A percentile compares a stretch with the other conserved stretches of the same genome.
Conservation (phyloP, 441 rosid species). For the Geranium incanum region DNA sequence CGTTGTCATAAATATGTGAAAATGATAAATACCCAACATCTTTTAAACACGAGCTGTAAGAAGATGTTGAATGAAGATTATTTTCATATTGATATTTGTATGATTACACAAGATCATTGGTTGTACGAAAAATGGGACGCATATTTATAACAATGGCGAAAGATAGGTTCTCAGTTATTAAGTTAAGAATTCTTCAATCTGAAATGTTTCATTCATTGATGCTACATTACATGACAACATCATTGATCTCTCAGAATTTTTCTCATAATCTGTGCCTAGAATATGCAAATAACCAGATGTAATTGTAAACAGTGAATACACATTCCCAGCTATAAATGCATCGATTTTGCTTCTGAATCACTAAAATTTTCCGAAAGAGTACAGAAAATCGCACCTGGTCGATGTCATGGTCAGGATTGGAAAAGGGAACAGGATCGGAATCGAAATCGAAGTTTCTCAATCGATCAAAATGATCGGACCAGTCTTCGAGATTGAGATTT, state of each 20-base stretch:
- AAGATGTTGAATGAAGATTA: slow-evolving; percentile 13
- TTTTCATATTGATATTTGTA: not conserved
- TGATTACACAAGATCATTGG: not conserved
- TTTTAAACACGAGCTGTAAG: slow-evolving; percentile 84
- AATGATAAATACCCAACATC: slow-evolving; percentile 93
- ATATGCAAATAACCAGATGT: not conserved
- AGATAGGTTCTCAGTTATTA: not conserved
- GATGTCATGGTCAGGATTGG: slow-evolving; percentile 69
- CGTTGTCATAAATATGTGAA: slow-evolving; percentile 57
- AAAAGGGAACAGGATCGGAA: slow-evolving; percentile 66
- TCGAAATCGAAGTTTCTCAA: slow-evolving; percentile 24
- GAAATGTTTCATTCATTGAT: not conserved
- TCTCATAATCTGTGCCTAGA: not conserved
- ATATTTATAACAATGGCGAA: not conserved
- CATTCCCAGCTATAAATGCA: not conserved
- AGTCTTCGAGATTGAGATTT: not conserved
- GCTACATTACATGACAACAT: not conserved
- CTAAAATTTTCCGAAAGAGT: not conserved
- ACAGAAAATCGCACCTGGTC: slow-evolving; percentile 51
- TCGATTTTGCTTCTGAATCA: not conserved
- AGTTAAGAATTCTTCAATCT: not conserved
- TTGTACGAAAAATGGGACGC: not conserved
- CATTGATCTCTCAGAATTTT: not conserved
- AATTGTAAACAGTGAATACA: not conserved
- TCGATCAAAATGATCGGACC: not conserved